Base-by-base conservation (phyloP, 78 protist species). In the Dictyostelium intermedium region DNA sequence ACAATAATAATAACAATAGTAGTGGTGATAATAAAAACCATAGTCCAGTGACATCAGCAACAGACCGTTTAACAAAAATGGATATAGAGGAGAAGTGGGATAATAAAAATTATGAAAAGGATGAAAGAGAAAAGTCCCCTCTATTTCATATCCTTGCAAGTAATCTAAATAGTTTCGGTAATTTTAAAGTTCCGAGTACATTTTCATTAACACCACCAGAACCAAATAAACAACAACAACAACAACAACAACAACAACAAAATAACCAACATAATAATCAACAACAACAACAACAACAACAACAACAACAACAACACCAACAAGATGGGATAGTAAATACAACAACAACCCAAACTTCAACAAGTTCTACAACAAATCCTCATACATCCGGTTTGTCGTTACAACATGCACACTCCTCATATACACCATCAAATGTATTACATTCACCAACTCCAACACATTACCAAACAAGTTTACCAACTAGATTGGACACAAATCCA, bases 141-240 rank as follows among this genome's bases (percentile, higher is more conserved):
- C 2, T 34, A 41, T 72, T 74, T 14, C 63, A 77, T 53, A 70
- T 86, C 6, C 32, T 83, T 2, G 69, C 92, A 23, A 86, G 82
- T 35, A 86, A 77, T 86, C n/a, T 86, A 45, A 86, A 86, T 60
- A 77, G 80, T 27, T 76, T 86, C 32, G 92, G 92, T 41, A 86
- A 86, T 60, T 53, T 86, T 16, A 72, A 72, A 39, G 92, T 86
- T 4, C 50, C 63, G 6, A 8, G 41, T 9, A 27, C 13, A 11
- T 37, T 70, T 76, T 11, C 61, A 1, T 45, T 69, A 70, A 39
- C 66, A 35, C 83, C 43, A 37, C 60, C 66, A 7, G 74, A 16
- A 23, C 2, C 41, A 23, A 27, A 18, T 35, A 8, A 32, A n/a
- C 30, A 11, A 6, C 27, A 53, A 82, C 34, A 27, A 61, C 87